phyloP scores from a whole-genome alignment of 352 stramenopile species.

The Pythium utonaiense region DNA sequence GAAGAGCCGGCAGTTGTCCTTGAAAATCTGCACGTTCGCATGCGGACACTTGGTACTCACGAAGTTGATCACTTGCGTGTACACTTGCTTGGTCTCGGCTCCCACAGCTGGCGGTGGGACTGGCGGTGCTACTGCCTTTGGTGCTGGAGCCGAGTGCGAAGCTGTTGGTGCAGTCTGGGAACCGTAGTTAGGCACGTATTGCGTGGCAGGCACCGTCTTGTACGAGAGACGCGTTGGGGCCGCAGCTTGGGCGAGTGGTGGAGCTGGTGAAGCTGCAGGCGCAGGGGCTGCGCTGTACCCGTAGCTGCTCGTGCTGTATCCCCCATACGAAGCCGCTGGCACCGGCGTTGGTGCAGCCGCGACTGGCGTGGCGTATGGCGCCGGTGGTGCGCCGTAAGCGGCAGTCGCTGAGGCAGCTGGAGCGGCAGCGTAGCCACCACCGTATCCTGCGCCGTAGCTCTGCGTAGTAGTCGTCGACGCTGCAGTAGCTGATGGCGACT shows the following conservation, averaged over 20 bases:
- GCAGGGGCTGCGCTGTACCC: constrained; percentile 11
- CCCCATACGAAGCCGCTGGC: constrained; percentile 1
- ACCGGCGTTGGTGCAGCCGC: background rate
- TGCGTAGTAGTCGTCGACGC: background rate
- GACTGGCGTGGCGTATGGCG: background rate
- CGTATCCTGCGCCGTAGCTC: constrained; percentile 16
- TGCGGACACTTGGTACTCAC: constrained; percentile 73
- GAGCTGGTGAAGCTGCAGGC: constrained; percentile 20
- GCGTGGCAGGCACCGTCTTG: constrained; percentile 30
- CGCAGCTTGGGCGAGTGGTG: background rate
- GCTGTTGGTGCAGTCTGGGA: constrained; percentile 5
- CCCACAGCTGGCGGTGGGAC: constrained; percentile 53
- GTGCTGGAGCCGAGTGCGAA: constrained; percentile 24
- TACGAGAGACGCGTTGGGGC: constrained; percentile 9
- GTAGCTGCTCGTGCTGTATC: constrained; percentile 5
- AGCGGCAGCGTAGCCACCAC: background rate
- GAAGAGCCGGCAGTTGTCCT: constrained; percentile 87
- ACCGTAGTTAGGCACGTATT: constrained; percentile 21
- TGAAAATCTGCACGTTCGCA: constrained; percentile 80
- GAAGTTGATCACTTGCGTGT: constrained; percentile 78
- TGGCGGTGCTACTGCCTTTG: constrained; percentile 37
- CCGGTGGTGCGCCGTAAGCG: constrained; percentile 17
- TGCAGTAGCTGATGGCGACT: constrained; percentile 7
- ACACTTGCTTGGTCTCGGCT: constrained; percentile 80
- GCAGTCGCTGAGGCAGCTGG: constrained; percentile 9